Evolutionary conservation across 129 eudicot species (phyloP), one percentile per base, ranked within the genome.

Genomic region (Rutidosis leptorrhynchoides): DNA sequence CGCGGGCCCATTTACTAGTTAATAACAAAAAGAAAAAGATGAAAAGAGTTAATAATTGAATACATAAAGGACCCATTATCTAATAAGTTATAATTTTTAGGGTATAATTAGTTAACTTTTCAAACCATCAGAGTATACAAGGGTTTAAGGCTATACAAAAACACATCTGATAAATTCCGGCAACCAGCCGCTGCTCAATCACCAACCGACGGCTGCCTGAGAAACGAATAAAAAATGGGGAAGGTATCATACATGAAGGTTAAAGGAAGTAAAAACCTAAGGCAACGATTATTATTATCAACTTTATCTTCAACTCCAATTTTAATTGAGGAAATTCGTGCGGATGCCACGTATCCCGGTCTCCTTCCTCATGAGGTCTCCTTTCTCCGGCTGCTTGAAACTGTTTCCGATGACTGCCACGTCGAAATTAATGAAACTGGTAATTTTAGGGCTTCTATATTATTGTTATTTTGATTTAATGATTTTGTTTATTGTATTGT

Each of bases 361-460:
- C 97, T 94, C 20, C 93, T 83, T 63, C 77, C 84, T 12, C 90
- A 94, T 43, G 97, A 94, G 77, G 74, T 94, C 11, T 82, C 90
- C 22, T 79, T 94, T 58, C 95, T 94, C 67, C 86, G 88, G 2
- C 91, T 94, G 58, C 79, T 94, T 8, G 99, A 89, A 29, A 77
- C 77, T 3, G 64, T 94, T 19, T 89, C 79, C 60, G 99, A 94
- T 58, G 97, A 79, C 69, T 89, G 99, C 55, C 61, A 11, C 3
- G 82, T 93, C 6, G 93, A 84, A 81, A 93, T 93, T 68, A 93
- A 93, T 65, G 96, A 93, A 64, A 85, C 96, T 9, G 98, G 97
- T 87, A 79, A 12, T 16, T 14, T 68, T 76, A 66, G 62, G 30
- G 57, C 76, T 62, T 21, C 12, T 30, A 0, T 25, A 9, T 7